Percentiles rank a stretch among this genome's conserved stretches.
Evolutionary conservation across 208 protist genomes (phyloP).

Genomic region (Strigomonas oncopelti): DNA sequence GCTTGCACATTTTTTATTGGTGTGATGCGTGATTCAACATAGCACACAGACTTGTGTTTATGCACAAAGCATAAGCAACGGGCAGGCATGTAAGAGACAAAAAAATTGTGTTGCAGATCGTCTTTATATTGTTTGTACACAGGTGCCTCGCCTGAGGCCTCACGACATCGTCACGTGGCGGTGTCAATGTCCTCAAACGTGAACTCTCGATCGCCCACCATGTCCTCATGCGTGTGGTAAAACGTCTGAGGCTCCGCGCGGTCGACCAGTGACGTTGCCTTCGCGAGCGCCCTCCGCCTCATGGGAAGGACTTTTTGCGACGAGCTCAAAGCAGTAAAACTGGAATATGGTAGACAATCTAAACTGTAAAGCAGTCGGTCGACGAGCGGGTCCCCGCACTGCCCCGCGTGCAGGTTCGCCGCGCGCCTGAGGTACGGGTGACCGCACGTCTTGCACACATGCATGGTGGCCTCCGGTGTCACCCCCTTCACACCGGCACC

Average conservation of each 20-base stretch:
- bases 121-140: not conserved
- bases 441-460: conserved; percentile 55
- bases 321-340: conserved; percentile 56
- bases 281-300: conserved; percentile 26
- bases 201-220: conserved; percentile 71
- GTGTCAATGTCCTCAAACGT: conserved; percentile 33
- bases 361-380: conserved; percentile 37
- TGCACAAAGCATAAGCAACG: not conserved
- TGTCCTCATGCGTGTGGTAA: conserved; percentile 72
- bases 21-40: no score
- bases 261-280: conserved; percentile 65
- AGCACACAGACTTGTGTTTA: no score
- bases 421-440: conserved; percentile 41
- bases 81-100: not conserved
- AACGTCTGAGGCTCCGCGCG: conserved; percentile 77
- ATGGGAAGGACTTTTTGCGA: conserved; percentile 32
- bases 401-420: conserved; percentile 41
- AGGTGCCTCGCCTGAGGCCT: no score
- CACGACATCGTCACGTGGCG: no score
- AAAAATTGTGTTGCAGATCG: not conserved
- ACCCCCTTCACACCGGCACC: not conserved
- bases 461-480: conserved; percentile 3
- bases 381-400: conserved; percentile 70
- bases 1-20: no score
- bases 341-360: conserved; percentile 65